Conservation (phyloP, 495 filamentous ascomycete genomes). For the Aspergillus ostianus region DNA sequence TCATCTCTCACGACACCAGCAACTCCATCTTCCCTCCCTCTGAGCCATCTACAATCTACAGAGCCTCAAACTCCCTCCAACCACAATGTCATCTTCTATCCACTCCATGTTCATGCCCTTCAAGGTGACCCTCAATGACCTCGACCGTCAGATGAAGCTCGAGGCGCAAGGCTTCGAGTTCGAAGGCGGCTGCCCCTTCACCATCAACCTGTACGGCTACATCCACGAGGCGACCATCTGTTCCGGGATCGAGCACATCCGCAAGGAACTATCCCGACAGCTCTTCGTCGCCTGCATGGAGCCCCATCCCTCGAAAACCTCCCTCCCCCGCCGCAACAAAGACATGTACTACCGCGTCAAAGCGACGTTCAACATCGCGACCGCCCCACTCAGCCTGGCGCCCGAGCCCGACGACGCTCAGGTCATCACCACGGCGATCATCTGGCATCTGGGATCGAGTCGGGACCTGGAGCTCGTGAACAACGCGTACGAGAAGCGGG, state of each 20-base stretch:
- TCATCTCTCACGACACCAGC: too few species aligned
- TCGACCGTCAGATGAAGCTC: not conserved
- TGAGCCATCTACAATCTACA: too few species aligned
- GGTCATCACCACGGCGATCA: not conserved
- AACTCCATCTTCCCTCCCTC: too few species aligned
- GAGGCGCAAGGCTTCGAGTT: not conserved
- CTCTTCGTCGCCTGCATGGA: not conserved
- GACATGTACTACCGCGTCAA: not conserved
- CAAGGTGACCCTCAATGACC: not conserved
- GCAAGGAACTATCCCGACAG: not conserved
- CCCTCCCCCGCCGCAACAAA: not conserved
- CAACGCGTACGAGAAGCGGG: not conserved
- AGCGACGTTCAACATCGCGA: not conserved
- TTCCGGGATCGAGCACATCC: not conserved
- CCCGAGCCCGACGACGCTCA: not conserved
- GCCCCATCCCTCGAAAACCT: not conserved
- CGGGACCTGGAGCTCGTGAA: not conserved
- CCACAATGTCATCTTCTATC: too few species aligned
- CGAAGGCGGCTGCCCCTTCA: not conserved
- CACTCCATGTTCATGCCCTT: not conserved
- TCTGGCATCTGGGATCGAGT: not conserved
- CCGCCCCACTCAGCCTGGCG: not conserved
- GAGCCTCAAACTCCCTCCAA: too few species aligned
- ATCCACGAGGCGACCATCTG: not conserved
- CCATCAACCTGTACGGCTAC: not conserved